Base-by-base conservation (phyloP, 768 basidiomycete species). In the Piloderma croceum region DNA sequence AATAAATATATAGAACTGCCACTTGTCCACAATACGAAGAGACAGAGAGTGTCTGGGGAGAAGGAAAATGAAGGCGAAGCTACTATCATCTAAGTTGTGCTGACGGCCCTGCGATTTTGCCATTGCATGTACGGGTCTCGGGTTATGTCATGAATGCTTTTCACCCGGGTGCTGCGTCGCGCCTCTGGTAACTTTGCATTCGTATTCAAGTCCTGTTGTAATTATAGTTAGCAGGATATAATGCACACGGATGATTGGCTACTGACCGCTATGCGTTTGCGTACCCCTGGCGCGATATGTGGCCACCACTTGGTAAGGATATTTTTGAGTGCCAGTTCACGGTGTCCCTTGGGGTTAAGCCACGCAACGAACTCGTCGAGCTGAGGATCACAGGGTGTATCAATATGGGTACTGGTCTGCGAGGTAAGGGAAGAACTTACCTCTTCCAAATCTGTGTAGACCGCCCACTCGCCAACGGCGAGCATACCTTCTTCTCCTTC, bases 321-420 rank as follows among this genome's bases (percentile, higher is more conserved):
- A 36, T 80, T 78, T 64, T 84, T 88, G 32, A 93, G 69, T 22
- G 81, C 81, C 31, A 83, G 65, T 62, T 99, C 94, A 39, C 94
- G 81, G 39, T 83, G 77, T 4, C 96, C 94, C 65, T 91, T 93
- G 23, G 81, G 71, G 57, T 94, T 96, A 13, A 99, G 69, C 93
- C 94, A 99, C 4, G 79, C 73, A 22, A 90, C 60, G 53, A 88
- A 87, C 41, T 82, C 79, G 25, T 90, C 83, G 40, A 94, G 62
- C 93, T 97, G 57, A 34, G 40, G 46, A 32, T 29, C 10, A 9
- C 15, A 29, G 27, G 27, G 27, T 29, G 10, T 29, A 9, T 9
- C 9, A 24, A 38, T 46, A 18, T 46, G 20, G 51, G 46, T 42
- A 39, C 42, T 42, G 34, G 36, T 22, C 32, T 40, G 11, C 10